Evolutionary conservation across 2,329 filamentous ascomycete genomes (phyloP), one percentile per base, ranked within the genome.

Genomic region (Fusarium staphyleae): DNA sequence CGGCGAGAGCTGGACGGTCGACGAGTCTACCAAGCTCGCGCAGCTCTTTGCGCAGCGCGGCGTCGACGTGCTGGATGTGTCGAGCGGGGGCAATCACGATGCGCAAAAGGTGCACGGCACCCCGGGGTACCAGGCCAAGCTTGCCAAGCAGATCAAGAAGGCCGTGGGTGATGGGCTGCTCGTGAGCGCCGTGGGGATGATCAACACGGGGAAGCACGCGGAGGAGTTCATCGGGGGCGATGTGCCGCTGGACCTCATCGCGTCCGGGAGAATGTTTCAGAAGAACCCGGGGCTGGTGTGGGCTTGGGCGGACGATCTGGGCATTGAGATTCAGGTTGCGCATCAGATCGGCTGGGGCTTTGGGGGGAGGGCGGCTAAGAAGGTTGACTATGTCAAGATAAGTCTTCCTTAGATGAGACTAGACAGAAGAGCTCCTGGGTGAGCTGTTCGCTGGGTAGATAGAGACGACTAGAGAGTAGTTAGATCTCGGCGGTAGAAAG

Each of bases 1-100:
- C 15, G 75, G 78, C 10, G 81, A 86, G 60, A 84, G 81, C 65
- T 95, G 90, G 90, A 88, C 81, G 0, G 62, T 84, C 3, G 80
- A 85, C 13, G 81, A 93, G 48, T 86, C 85, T 0, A 78, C 85
- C 24, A 77, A 77, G 41, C 80, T 95, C 1, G 87, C 89, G 0
- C 70, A 78, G 37, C 73, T 87, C 0, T 76, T 95, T 0, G 86
- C 86, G 0, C 81, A 84, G 2, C 77, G 74, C 11, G 90, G 90
- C 3, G 84, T 93, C 3, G 90, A 95, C 69, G 75, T 95, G 2
- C 75, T 95, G 1, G 91, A 95, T 65, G 82, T 93, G 8, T 88
- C 84, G 1, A 83, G 81, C 3, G 89, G 85, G 1, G 90, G 89
- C 3, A 82, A 82, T 40, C 84, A 91, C 65, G 72, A 78, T 0